Percentiles rank a stretch among this genome's conserved stretches.
These are phyloP conservation scores for Huntiella bhutanensis DNA, from an alignment of 2,329 filamentous ascomycete species.

Conservation along the genomic window DNA sequence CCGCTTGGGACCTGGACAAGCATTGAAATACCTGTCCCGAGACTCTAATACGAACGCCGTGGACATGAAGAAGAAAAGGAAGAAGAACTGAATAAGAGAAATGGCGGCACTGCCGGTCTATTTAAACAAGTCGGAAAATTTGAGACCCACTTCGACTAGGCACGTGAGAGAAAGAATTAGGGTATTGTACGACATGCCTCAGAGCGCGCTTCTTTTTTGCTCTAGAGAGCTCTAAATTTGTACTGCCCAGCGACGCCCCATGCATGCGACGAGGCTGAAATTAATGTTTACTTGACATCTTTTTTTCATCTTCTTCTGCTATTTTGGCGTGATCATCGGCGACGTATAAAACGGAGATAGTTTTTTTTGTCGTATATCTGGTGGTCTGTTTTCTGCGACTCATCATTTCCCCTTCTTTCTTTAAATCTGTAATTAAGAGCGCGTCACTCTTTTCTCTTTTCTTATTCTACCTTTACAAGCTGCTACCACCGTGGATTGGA, in stretches of 20 bases:
- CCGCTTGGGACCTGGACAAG: conserved; percentile 73
- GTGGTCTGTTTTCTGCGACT: no score
- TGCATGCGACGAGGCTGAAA: conserved; percentile 10
- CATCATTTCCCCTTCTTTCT: no score
- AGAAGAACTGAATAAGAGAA: conserved; percentile 19
- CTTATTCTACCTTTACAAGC: no score
- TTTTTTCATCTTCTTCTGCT: background rate
- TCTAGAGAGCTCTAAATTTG: background rate
- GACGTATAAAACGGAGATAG: no score
- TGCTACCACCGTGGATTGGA: no score
- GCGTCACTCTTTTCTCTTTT: no score
- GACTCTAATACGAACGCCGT: conserved; percentile 97
- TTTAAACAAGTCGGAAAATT: conserved; percentile 2
- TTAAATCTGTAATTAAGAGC: no score
- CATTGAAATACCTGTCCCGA: conserved; percentile 82
- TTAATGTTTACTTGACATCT: background rate
- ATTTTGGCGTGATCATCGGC: background rate
- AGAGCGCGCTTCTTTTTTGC: background rate
- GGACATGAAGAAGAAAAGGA: conserved; percentile 51
- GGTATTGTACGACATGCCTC: no score
- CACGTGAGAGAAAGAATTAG: no score
- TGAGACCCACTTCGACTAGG: no score
- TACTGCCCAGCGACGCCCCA: background rate
- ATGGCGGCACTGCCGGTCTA: background rate
- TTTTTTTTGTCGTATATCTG: no score